Conservation (phyloP, 2,329 filamentous ascomycete species). For the Colletotrichum sp. region DNA sequence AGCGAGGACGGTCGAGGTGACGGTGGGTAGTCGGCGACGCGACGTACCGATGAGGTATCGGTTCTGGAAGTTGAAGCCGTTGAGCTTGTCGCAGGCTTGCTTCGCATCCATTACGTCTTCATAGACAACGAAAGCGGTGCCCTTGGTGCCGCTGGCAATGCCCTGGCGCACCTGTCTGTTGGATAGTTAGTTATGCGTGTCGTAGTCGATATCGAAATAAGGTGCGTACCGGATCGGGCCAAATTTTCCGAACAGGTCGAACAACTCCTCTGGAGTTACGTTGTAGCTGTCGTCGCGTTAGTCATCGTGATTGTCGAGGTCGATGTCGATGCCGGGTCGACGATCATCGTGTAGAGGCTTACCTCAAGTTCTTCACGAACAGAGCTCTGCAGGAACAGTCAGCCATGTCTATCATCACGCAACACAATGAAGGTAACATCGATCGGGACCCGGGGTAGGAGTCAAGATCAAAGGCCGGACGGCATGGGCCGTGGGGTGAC, state of each 20-base stretch:
- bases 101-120: slow-evolving; percentile 99
- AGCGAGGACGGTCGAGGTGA: background rate
- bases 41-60: slow-evolving; percentile 94
- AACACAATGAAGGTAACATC: background rate
- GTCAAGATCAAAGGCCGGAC: background rate
- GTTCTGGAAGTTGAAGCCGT: slow-evolving; percentile 99
- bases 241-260: slow-evolving; percentile 98
- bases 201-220: background rate
- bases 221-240: slow-evolving; percentile 84
- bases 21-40: background rate
- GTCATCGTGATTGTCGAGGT: slow-evolving; percentile 29
- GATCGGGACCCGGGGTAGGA: background rate
- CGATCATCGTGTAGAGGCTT: slow-evolving; percentile 49
- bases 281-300: slow-evolving; percentile 76
- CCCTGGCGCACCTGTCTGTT: slow-evolving; percentile 95
- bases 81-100: slow-evolving; percentile 98
- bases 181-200: slow-evolving; percentile 11
- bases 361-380: slow-evolving; percentile 99
- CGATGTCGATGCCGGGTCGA: slow-evolving; percentile 62
- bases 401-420: slow-evolving; percentile 27
- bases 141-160: slow-evolving; percentile 96
- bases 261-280: slow-evolving; percentile 96
- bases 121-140: slow-evolving; percentile 98
- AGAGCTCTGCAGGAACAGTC: slow-evolving; percentile 74
- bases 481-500: slow-evolving; percentile 9